phyloP scores from a whole-genome alignment of 192 early-diverging fungal species.

The Dispira parvispora region DNA sequence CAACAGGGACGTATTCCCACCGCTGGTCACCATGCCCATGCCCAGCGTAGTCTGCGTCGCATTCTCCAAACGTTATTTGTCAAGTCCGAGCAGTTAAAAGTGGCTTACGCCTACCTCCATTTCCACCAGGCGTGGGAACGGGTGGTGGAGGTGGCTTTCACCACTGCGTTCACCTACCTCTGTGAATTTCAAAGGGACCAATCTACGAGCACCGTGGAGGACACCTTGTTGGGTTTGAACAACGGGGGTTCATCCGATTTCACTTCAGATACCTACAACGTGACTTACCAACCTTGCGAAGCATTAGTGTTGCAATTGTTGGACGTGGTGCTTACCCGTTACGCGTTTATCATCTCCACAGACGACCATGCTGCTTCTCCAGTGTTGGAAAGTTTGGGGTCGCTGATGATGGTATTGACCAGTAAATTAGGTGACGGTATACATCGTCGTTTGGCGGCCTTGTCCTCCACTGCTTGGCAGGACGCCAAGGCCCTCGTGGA shows the following conservation, averaged over 20 bases:
- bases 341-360: not conserved
- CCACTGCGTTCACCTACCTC: constrained; percentile 43
- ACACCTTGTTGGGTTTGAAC: not conserved
- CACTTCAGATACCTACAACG: not conserved
- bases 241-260: not conserved
- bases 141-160: constrained; percentile 54
- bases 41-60: constrained; percentile 34
- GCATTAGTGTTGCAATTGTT: not conserved
- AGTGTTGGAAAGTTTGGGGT: constrained; percentile 1
- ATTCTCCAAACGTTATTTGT: constrained; percentile 49
- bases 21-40: constrained; percentile 25
- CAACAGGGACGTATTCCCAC: constrained; percentile 25
- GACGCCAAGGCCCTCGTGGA: not conserved
- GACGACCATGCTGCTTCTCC: not conserved
- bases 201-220: too few species aligned
- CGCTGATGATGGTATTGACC: not conserved
- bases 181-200: not conserved
- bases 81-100: constrained; percentile 52
- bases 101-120: constrained; percentile 45
- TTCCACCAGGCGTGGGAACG: constrained; percentile 69
- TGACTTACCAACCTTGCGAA: not conserved
- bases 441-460: not conserved
- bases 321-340: constrained; percentile 5
- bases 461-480: not conserved
- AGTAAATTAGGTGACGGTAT: constrained; percentile 2